Percentiles rank a stretch among this genome's conserved stretches.
Evolutionary conservation across 1,284 basidiomycete genomes (phyloP).

Genomic region (Cutaneotrichosporon mucoides): DNA sequence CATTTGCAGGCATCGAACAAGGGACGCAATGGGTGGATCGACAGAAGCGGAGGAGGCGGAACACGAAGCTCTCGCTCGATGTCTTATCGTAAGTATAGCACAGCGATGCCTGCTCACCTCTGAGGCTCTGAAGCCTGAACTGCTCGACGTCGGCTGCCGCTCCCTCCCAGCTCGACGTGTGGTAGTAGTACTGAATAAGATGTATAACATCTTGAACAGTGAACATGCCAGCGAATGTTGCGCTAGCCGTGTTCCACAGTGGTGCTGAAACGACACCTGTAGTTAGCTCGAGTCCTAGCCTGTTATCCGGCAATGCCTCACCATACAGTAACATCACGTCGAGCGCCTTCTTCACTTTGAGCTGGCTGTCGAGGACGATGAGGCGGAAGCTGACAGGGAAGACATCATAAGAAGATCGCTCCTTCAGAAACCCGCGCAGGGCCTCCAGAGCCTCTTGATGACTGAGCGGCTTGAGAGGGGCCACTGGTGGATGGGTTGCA

Average conservation of each 20-base stretch:
- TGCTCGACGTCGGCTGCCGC: constrained; percentile 89
- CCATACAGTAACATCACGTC: constrained; percentile 85
- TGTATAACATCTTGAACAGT: constrained; percentile 95
- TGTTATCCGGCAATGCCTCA: constrained; percentile 40
- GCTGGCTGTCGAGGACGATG: constrained; percentile 91
- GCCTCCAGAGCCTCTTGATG: constrained; percentile 71
- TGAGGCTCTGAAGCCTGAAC: constrained; percentile 80
- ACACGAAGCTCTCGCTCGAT: constrained; percentile 92
- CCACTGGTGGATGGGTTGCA: constrained; percentile 37
- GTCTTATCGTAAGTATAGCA: constrained; percentile 54
- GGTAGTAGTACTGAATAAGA: constrained; percentile 94
- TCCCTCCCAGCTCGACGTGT: constrained; percentile 75
- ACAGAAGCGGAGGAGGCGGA: constrained; percentile 82
- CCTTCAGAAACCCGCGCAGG: constrained; percentile 78
- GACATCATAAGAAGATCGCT: constrained; percentile 85
- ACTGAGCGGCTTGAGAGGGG: constrained; percentile 28
- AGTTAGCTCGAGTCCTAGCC: neutral
- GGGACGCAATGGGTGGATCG: constrained; percentile 80
- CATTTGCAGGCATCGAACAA: constrained; percentile 87
- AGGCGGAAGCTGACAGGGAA: constrained; percentile 94
- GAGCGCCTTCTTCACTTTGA: constrained; percentile 88
- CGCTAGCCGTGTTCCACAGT: constrained; percentile 91
- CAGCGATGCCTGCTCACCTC: constrained; percentile 58
- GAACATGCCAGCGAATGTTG: constrained; percentile 87
- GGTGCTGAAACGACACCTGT: constrained; percentile 95